Conservation (phyloP, 495 filamentous ascomycete genomes). For the Aspergillus cavernicola region DNA sequence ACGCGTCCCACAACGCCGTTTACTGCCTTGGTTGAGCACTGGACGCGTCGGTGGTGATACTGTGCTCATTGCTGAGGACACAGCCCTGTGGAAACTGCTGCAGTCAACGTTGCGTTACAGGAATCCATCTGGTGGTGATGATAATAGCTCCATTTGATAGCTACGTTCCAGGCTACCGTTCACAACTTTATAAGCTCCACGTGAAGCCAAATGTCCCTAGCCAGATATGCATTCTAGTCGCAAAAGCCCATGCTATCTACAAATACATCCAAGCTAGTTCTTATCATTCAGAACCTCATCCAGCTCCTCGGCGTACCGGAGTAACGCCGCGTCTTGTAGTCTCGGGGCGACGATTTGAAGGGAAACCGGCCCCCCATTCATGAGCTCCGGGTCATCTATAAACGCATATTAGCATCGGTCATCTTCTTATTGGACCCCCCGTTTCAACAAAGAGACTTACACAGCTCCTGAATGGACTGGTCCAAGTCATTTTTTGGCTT, state of each 20-base stretch:
- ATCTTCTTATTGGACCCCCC: too few relatives aligned
- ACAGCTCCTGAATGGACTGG: not conserved
- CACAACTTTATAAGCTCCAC: too few relatives aligned
- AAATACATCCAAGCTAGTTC: too few relatives aligned
- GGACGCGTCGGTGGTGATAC: not conserved
- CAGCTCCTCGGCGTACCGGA: not conserved
- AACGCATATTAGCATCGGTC: not conserved
- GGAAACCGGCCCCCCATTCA: not conserved
- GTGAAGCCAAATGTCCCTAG: too few relatives aligned
- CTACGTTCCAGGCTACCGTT: too few relatives aligned
- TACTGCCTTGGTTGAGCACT: not conserved
- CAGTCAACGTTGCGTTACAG: slow-evolving; percentile 5
- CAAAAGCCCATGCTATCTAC: too few relatives aligned
- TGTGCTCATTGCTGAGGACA: too few relatives aligned
- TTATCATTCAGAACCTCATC: not conserved
- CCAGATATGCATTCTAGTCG: too few relatives aligned
- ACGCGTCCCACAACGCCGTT: not conserved
- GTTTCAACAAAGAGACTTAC: not conserved
- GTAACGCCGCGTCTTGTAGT: not conserved
- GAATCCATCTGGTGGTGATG: too few relatives aligned
- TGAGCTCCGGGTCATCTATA: slow-evolving; percentile 1
- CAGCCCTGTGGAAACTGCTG: not conserved
- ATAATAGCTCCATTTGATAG: too few relatives aligned
- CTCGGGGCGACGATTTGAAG: not conserved
- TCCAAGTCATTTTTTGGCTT: not conserved